Percentiles rank a stretch among this genome's conserved stretches.
Conservation (phyloP, 2,329 filamentous ascomycete species). For the Penicillium freii region DNA sequence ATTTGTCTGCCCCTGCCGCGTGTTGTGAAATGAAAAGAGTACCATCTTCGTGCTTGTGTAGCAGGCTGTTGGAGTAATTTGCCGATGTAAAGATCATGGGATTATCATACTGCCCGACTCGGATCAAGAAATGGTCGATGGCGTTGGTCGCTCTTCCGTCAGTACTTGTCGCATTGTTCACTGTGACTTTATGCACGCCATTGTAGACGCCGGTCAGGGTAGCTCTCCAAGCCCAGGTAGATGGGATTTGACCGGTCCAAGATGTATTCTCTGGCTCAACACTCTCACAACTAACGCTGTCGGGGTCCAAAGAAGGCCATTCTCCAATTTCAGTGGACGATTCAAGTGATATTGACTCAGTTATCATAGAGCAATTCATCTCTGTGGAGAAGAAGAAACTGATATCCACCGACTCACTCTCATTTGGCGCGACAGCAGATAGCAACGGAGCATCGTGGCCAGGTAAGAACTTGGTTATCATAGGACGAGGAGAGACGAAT, state of each 20-base stretch:
- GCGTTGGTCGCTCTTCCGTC: conserved; percentile 50
- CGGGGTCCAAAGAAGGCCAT: conserved; percentile 45
- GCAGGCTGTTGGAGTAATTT: conserved; percentile 58
- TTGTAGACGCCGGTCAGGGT: conserved; percentile 58
- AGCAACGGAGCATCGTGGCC: conserved; percentile 60
- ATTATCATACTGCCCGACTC: conserved; percentile 58
- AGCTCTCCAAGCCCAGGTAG: conserved; percentile 54
- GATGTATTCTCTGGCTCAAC: conserved; percentile 35
- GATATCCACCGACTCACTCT: conserved; percentile 50
- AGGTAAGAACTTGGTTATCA: conserved; percentile 60
- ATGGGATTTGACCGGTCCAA: conserved; percentile 54
- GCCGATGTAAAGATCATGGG: conserved; percentile 59
- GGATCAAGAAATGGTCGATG: conserved; percentile 61
- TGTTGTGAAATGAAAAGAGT: conserved; percentile 55
- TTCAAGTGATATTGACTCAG: conserved; percentile 49
- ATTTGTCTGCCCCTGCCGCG: conserved; percentile 61
- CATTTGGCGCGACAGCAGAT: conserved; percentile 45
- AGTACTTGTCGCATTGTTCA: conserved; percentile 53
- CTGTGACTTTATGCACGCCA: conserved; percentile 58
- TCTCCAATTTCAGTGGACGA: conserved; percentile 53
- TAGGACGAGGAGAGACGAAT: conserved; percentile 54
- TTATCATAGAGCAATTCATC: conserved; percentile 61
- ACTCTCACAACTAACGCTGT: conserved; percentile 48
- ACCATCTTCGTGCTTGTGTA: conserved; percentile 47
- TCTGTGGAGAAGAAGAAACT: conserved; percentile 58